Conservation (phyloP, 495 filamentous ascomycete species). For the Extremus antarcticus region DNA sequence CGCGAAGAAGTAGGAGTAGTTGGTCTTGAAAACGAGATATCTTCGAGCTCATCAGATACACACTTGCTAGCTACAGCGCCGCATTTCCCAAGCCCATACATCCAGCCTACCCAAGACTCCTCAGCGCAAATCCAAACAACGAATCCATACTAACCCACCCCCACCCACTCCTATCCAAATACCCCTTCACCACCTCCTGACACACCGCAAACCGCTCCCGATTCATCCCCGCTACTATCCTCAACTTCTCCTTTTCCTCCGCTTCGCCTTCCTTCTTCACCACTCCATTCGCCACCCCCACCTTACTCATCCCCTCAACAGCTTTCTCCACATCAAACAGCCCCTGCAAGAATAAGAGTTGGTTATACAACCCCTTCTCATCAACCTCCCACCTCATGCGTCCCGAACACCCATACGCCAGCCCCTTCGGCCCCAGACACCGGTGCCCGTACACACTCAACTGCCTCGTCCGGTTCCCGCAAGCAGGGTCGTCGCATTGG, state of each 20-base stretch:
- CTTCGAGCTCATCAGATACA: too few species aligned
- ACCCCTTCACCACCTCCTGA: conserved; percentile 66
- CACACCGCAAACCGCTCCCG: conserved; percentile 62
- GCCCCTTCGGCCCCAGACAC: conserved; percentile 76
- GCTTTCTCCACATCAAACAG: conserved; percentile 88
- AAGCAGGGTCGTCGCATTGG: conserved; percentile 76
- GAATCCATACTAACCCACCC: conserved; percentile 95
- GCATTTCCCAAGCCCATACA: not conserved
- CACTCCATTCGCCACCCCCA: too few species aligned
- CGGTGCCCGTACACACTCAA: conserved; percentile 85
- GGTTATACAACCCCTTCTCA: conserved; percentile 89
- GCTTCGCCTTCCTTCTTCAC: too few species aligned
- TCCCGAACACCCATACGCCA: conserved; percentile 72
- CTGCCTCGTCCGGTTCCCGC: conserved; percentile 78
- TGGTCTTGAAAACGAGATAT: not conserved
- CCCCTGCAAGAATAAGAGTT: conserved; percentile 75
- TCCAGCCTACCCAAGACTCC: not conserved
- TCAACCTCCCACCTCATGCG: conserved; percentile 77
- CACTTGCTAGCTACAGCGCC: too few species aligned
- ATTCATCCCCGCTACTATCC: conserved; percentile 70
- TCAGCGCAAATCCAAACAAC: conserved; percentile 62
- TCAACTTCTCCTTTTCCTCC: conserved; percentile 48
- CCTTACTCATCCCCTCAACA: conserved; percentile 40
- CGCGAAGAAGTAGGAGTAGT: not conserved
- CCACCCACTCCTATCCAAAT: conserved; percentile 85